phyloP scores from a whole-genome alignment of 1,284 basidiomycete species.

The Sporisorium iseilematis-ciliati region DNA sequence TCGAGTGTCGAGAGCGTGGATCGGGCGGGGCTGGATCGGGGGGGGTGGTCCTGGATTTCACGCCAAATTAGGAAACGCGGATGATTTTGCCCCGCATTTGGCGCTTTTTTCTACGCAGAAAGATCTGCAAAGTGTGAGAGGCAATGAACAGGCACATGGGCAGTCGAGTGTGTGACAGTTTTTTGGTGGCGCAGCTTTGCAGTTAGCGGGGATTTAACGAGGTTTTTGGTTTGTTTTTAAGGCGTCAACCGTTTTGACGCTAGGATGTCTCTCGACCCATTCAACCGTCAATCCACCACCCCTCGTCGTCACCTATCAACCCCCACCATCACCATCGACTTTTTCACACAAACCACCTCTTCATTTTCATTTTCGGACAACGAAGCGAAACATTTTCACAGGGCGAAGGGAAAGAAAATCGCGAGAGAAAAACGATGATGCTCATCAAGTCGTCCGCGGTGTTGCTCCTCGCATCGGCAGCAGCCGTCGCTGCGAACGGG shows the following conservation, averaged over 20 bases:
- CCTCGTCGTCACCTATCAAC: neutral
- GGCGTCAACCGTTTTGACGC: neutral
- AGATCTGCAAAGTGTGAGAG: conserved; percentile 6
- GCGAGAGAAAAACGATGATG: neutral
- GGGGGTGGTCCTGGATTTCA: neutral
- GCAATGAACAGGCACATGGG: neutral
- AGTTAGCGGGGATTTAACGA: neutral
- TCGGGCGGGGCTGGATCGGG: neutral
- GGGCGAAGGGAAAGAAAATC: no score
- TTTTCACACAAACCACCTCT: neutral
- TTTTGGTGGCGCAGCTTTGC: neutral
- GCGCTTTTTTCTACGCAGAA: neutral
- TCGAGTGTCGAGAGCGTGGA: neutral
- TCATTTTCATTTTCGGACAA: neutral
- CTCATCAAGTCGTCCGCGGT: neutral
- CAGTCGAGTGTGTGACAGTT: neutral
- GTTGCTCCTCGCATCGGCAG: neutral
- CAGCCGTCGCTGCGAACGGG: neutral
- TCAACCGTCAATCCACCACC: neutral
- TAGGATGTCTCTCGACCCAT: neutral
- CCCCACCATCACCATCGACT: neutral
- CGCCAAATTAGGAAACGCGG: neutral
- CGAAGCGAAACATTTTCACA: no score
- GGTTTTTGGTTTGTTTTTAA: neutral
- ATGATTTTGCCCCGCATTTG: conserved; percentile 33